Evolutionary conservation across 345 rosid genomes (phyloP).

Genomic region (Populus davidiana): DNA sequence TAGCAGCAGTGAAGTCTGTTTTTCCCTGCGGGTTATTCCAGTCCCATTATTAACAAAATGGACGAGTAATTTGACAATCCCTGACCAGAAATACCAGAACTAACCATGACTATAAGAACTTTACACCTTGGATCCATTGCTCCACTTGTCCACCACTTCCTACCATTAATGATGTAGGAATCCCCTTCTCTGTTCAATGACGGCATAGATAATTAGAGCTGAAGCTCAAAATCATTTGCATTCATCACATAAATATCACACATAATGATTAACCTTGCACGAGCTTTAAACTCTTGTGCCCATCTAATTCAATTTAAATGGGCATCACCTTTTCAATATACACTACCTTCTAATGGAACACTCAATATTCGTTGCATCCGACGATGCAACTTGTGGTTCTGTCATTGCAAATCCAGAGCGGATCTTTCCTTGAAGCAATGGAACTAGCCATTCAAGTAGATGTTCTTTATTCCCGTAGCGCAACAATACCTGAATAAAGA

Average conservation of each 20-base stretch:
- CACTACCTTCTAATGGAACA: constrained; percentile 80
- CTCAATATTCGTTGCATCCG: constrained; percentile 97
- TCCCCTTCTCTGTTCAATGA: constrained; percentile 64
- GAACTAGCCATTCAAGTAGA: constrained; percentile 78
- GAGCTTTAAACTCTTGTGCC: not conserved
- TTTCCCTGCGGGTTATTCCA: constrained; percentile 60
- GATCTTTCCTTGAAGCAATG: constrained; percentile 84
- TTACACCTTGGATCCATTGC: constrained; percentile 99
- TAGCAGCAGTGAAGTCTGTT: constrained; percentile 73
- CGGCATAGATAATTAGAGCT: constrained; percentile 8
- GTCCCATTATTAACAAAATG: not conserved
- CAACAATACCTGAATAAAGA: constrained; percentile 58
- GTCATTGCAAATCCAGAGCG: constrained; percentile 99
- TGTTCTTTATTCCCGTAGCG: constrained; percentile 93
- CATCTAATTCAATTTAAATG: not conserved
- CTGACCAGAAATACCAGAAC: constrained; percentile 22
- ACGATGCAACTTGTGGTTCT: constrained; percentile 97
- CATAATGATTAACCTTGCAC: not conserved
- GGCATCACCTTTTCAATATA: not conserved
- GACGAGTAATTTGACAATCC: constrained; percentile 6
- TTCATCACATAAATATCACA: not conserved
- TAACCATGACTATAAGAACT: constrained; percentile 93
- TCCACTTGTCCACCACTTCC: constrained; percentile 99
- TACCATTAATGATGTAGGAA: constrained; percentile 79
- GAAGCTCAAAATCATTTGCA: constrained; percentile 7